A percentile compares a stretch with the other conserved stretches of the same genome.
Evolutionary conservation across 805 yeast genomes (phyloP).

Genomic region (Blastobotrys attinorum): DNA sequence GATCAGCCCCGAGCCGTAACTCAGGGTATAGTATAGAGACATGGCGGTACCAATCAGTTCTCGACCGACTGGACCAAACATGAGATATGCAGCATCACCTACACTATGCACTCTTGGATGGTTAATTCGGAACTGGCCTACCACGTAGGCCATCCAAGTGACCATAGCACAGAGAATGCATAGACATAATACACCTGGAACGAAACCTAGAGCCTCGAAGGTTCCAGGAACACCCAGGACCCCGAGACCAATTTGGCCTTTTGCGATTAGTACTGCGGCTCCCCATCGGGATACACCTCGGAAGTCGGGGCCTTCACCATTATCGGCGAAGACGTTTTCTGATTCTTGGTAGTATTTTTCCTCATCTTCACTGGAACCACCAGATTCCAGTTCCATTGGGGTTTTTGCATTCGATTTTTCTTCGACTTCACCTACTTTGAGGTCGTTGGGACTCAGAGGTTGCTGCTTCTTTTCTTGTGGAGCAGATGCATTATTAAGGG

Average conservation of each 20-base stretch:
- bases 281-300: conserved; percentile 6
- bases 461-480: too few species aligned
- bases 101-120: conserved; percentile 7
- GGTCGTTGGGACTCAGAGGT: too few species aligned
- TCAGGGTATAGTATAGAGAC: conserved; percentile 3
- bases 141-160: conserved; percentile 6
- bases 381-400: too few species aligned
- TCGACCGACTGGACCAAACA: conserved; percentile 6
- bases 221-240: conserved; percentile 7
- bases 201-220: conserved; percentile 5
- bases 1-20: conserved; percentile 4
- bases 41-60: conserved; percentile 6
- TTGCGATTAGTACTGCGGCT: conserved; percentile 6
- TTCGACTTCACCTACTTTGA: too few species aligned
- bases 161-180: conserved; percentile 1
- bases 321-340: conserved; percentile 3
- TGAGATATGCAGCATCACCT: conserved; percentile 3
- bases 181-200: conserved; percentile 6
- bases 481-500: too few species aligned
- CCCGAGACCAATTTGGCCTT: conserved; percentile 6
- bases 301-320: conserved; percentile 6
- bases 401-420: too few species aligned
- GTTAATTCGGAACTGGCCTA: conserved; percentile 2
- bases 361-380: too few species aligned
- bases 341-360: too few species aligned